Evolutionary conservation across 140 eudicot species (phyloP), one percentile per base, ranked within the genome.

Genomic region (Senecio squalidus): DNA sequence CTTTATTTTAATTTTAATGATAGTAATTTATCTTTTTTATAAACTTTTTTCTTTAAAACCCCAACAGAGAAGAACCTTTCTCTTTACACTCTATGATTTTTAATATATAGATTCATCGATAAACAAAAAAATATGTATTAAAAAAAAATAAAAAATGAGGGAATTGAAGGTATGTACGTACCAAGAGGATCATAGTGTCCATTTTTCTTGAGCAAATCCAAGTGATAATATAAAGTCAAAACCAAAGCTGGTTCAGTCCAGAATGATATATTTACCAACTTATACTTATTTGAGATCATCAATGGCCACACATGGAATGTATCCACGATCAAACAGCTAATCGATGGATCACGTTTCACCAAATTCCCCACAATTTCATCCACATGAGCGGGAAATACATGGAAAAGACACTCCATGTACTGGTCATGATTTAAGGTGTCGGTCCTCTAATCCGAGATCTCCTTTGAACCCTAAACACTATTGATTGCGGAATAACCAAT

Each of bases 221-320:
- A 2, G 70, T 88, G 96, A 78, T 78, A 81, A 56, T 88, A 84
- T 72, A 84, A 56, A 5, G 61, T 67, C 54, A 84, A 68, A 29
- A 87, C 66, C 72, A 83, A 68, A 25, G 89, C 95, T 6, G 93
- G 95, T 45, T 87, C 84, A 10, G 86, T 87, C 80, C 82, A 87
- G 22, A 87, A 87, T 2, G 96, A 83, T 17, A 78, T 70, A 55
- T 73, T 49, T 2, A 81, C 75, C 29, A 87, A 77, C 26, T 76
- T 61, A 52, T 87, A 75, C 71, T 80, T 87, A 5, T 40, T 47
- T 14, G 96, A 78, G 44, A 83, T 70, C 66, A 40, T 40, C 6
- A 78, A 70, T 1, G 84, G 67, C 96, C 89, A 87, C 27, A 83
- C 89, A 44, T 55, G 77, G 44, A 83, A 83, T 6, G 84, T 80